These are phyloP conservation scores for Voacanga thouarsii DNA, from an alignment of 257 asterid genomes.

Conservation along the genomic window DNA sequence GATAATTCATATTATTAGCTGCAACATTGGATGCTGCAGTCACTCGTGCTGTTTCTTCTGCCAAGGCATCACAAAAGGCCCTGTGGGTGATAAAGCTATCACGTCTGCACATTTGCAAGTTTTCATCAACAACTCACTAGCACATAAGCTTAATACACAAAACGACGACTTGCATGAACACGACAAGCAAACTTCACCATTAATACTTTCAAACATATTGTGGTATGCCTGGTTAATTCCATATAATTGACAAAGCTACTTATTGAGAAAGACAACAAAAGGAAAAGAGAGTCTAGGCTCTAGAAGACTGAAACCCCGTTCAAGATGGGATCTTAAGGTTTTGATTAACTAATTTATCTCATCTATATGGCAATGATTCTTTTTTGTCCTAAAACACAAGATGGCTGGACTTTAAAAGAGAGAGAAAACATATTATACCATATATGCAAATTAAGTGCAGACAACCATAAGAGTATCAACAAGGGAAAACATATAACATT, in stretches of 20 bases:
- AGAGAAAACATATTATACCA: not conserved
- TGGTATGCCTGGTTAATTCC: not conserved
- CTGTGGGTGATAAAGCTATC: conserved; percentile 96
- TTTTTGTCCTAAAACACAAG: conserved; percentile 1
- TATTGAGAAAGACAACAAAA: conserved; percentile 10
- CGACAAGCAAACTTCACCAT: not conserved
- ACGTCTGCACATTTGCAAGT: conserved; percentile 40
- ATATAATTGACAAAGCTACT: conserved; percentile 8
- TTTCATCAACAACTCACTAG: not conserved
- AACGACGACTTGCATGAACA: conserved; percentile 5
- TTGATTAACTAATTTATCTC: too few species aligned
- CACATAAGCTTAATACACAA: not conserved
- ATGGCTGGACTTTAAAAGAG: not conserved
- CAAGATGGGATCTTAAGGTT: not conserved
- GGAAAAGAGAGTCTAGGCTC: not conserved
- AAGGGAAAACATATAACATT: not conserved
- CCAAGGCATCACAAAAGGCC: conserved; percentile 92
- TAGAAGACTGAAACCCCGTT: not conserved
- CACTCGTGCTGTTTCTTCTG: conserved; percentile 83
- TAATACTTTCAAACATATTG: not conserved
- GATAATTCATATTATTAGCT: conserved; percentile 36
- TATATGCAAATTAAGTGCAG: conserved; percentile 8
- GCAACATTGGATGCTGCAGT: conserved; percentile 58
- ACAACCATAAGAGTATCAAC: conserved; percentile 18
- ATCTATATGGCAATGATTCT: not conserved